Evolutionary conservation across 305 asterid genomes (phyloP), one percentile per base, ranked within the genome.

Genomic region (Withania somnifera): DNA sequence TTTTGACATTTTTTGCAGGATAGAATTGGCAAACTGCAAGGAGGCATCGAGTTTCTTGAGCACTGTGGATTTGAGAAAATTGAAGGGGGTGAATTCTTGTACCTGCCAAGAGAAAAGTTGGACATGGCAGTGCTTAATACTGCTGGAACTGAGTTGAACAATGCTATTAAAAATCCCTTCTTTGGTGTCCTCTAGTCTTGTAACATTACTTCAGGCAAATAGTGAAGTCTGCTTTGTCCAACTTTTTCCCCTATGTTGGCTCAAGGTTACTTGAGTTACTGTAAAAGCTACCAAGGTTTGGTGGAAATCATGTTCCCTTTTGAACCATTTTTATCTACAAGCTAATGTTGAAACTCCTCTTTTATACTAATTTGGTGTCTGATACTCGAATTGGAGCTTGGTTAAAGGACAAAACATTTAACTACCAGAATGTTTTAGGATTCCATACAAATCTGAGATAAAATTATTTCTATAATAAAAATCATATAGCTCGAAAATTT

Each of bases 51-150:
- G 81, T 96, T 96, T 87, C 97, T 97, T 14, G 93, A 94, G 86
- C 97, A 90, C 32, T 95, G 97, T 78, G 99, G 99, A 84, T 97
- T 97, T 9, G 97, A 94, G 89, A 97, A 89, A 90, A 82, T 92
- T 10, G 98, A 94, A 85, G 97, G 93, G 15, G 98, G 97, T 22
- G 99, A 96, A 60, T 94, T 87, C 88, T 86, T 96, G 90, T 89
- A 86, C 86, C 91, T 93, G 67, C 91, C 95, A 1, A 90, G 92
- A 83, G 98, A 94, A 77, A 96, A 94, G 77, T 96, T 94, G 11
- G 98, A 94, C 87, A 87, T 89, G 0, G 90, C 97, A 0, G 95
- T 94, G 86, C 93, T 96, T 80, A 90, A 93, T 77, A 83, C 98
- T 17, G 99, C 98, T 24, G 99, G 99, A 71, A 90, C 84, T 63